These are phyloP conservation scores for Puccinia polysora DNA, from an alignment of 1,284 basidiomycete species.

Conservation along the genomic window DNA sequence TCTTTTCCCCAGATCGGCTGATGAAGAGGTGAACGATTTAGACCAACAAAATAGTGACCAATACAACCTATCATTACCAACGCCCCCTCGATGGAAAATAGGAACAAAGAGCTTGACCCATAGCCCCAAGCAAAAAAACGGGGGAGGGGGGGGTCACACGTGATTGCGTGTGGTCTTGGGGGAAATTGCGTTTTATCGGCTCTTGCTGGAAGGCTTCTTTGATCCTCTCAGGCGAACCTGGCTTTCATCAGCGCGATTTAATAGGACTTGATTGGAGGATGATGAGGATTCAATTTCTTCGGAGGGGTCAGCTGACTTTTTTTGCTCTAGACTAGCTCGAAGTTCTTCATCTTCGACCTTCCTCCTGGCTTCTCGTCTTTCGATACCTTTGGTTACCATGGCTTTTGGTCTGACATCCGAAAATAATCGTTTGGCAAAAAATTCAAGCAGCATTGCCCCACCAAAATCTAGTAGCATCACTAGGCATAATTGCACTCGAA, in stretches of 20 bases:
- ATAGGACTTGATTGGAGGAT: neutral
- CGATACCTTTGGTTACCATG: constrained; percentile 70
- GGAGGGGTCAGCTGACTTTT: neutral
- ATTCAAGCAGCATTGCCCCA: constrained; percentile 80
- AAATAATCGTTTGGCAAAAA: constrained; percentile 76
- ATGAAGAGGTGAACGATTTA: too few species aligned
- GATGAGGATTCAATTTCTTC: neutral
- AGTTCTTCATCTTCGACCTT: constrained; percentile 39
- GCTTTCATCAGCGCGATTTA: neutral
- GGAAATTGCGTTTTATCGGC: too few species aligned
- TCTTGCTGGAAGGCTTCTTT: neutral
- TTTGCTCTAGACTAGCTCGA: neutral
- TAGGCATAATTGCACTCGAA: constrained; percentile 69
- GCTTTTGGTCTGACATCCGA: constrained; percentile 79
- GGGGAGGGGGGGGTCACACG: too few species aligned
- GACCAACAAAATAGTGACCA: too few species aligned
- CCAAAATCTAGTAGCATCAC: constrained; percentile 83
- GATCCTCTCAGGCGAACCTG: constrained; percentile 3
- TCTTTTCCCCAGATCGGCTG: too few species aligned
- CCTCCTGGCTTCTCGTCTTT: constrained; percentile 45
- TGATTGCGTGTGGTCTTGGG: too few species aligned
- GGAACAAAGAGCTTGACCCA: too few species aligned
- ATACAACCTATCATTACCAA: too few species aligned
- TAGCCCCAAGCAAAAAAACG: too few species aligned
- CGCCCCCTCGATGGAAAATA: too few species aligned